A percentile compares a stretch with the other conserved stretches of the same genome.
These are phyloP conservation scores for Alopecurus myosuroides DNA, from an alignment of 176 grass and related monocot species.

Conservation along the genomic window DNA sequence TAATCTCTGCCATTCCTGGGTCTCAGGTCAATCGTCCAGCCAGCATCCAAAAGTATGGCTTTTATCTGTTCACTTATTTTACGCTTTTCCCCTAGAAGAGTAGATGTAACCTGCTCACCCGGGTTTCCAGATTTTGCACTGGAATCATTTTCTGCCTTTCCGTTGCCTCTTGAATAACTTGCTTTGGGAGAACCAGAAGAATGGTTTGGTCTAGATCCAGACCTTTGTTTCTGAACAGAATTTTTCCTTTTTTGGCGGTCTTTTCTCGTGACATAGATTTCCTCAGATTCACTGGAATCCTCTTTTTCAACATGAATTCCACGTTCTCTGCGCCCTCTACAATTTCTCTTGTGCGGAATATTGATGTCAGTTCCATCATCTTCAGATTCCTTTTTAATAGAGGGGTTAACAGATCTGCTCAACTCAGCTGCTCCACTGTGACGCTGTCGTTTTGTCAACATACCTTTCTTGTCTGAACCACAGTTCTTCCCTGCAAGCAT, in stretches of 20 bases:
- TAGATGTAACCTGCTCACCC: slow-evolving; percentile 8
- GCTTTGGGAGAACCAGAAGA: slow-evolving; percentile 26
- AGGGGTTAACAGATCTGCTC: slow-evolving; percentile 4
- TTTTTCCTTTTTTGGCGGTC: slow-evolving; percentile 3
- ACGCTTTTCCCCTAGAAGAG: slow-evolving; percentile 31
- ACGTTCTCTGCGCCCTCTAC: slow-evolving; percentile 10
- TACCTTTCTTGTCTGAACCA: slow-evolving; percentile 28
- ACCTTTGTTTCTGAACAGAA: slow-evolving; percentile 16
- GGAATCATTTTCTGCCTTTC: not conserved
- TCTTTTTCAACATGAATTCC: slow-evolving; percentile 25
- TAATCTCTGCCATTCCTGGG: slow-evolving; percentile 80
- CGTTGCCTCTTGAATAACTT: slow-evolving; percentile 7
- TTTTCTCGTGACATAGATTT: slow-evolving; percentile 18
- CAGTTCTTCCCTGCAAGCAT: slow-evolving; percentile 9
- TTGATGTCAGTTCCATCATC: slow-evolving; percentile 19
- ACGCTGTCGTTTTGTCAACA: slow-evolving; percentile 3
- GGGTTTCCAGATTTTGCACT: not conserved
- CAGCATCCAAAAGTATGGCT: slow-evolving; percentile 64
- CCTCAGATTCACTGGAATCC: slow-evolving; percentile 41
- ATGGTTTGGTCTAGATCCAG: slow-evolving; percentile 27
- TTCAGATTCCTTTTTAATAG: slow-evolving; percentile 26
- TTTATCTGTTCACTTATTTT: slow-evolving; percentile 89
- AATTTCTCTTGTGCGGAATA: slow-evolving; percentile 33
- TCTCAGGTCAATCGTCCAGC: slow-evolving; percentile 88
- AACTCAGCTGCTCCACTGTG: slow-evolving; percentile 12